These are phyloP conservation scores for Aureobasidium mangrovei DNA, from an alignment of 2,329 filamentous ascomycete genomes.

Conservation along the genomic window DNA sequence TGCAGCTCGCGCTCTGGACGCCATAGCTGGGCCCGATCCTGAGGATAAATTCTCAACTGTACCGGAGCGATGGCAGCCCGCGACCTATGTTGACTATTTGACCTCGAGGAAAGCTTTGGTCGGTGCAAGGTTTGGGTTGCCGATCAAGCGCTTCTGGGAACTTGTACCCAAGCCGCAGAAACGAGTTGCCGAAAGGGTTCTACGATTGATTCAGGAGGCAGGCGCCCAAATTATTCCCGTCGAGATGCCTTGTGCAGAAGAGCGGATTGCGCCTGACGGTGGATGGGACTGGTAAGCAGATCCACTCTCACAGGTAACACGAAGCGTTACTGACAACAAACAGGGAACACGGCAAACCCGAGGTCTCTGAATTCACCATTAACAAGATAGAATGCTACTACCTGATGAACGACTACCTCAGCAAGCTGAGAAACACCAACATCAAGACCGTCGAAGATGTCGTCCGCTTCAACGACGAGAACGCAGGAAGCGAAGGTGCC, in stretches of 20 bases:
- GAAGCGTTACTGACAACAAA: background rate
- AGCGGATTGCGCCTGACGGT: conserved; percentile 22
- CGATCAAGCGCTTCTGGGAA: conserved; percentile 57
- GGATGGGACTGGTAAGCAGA: conserved; percentile 24
- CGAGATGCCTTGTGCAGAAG: conserved; percentile 24
- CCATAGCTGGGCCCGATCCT: conserved; percentile 13
- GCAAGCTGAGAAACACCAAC: conserved; percentile 17
- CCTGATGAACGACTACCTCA: conserved; percentile 19
- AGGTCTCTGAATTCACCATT: conserved; percentile 20
- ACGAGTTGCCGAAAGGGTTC: conserved; percentile 37
- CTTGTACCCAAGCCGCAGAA: conserved; percentile 44
- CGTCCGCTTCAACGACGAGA: conserved; percentile 18
- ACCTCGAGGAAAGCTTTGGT: conserved; percentile 41
- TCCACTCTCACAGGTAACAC: background rate
- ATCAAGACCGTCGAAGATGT: conserved; percentile 20
- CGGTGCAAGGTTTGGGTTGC: conserved; percentile 52
- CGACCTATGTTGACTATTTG: conserved; percentile 45
- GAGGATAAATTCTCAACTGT: conserved; percentile 13
- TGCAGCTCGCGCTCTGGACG: conserved; percentile 15
- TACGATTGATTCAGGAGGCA: conserved; percentile 44
- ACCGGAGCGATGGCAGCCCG: conserved; percentile 8
- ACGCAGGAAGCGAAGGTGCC: conserved; percentile 20
- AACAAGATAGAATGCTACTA: conserved; percentile 22
- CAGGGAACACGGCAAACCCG: conserved; percentile 16
- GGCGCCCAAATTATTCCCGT: conserved; percentile 32